Evolutionary conservation across 2,329 filamentous ascomycete genomes (phyloP), one percentile per base, ranked within the genome.

Genomic region (Aspergillus glaucus): DNA sequence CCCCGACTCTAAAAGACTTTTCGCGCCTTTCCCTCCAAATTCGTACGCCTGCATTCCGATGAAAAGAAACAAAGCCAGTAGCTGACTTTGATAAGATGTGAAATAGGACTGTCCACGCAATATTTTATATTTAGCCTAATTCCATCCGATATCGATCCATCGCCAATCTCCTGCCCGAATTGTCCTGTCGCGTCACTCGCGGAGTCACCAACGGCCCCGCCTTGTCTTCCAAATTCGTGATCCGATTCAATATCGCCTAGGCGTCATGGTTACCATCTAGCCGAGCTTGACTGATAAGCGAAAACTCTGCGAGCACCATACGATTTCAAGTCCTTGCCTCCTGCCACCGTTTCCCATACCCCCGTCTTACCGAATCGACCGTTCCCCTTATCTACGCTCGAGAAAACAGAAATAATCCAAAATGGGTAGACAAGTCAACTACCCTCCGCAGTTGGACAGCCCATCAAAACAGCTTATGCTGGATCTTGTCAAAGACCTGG

Each of bases 401-500:
- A 37, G 1, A 8, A 17, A 17, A 22, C 17, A 17, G 19, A 7
- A 12, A 19, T 21, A 10, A 10, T 39, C 26, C 32, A 60, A 19
- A 39, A 70, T 69, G 67, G 56, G 53, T 5, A 49, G 64, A 21
- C 51, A 55, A 15, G 50, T 55, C 19, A 58, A 58, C 42, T 62
- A 65, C 41, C 56, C 62, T 9, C 55, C 64, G 2, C 56, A 58
- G 6, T 41, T 66, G 46, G 70, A 72, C 53, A 71, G 67, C 43
- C 69, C 68, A 2, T 71, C 69, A 4, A 62, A 62, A 26, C 69
- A 72, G 53, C 63, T 71, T 2, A 60, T 72, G 15, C 55, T 62
- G 6, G 71, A 75, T 26, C 61, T 75, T 1, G 61, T 67, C 10
- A 60, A 58, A 15, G 69, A 72, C 15, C 61, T 75, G 9, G 65